A percentile compares a stretch with the other conserved stretches of the same genome.
These are phyloP conservation scores for Euptelea pleiosperma DNA, from an alignment of 164 flowering plant genomes.

Conservation along the genomic window DNA sequence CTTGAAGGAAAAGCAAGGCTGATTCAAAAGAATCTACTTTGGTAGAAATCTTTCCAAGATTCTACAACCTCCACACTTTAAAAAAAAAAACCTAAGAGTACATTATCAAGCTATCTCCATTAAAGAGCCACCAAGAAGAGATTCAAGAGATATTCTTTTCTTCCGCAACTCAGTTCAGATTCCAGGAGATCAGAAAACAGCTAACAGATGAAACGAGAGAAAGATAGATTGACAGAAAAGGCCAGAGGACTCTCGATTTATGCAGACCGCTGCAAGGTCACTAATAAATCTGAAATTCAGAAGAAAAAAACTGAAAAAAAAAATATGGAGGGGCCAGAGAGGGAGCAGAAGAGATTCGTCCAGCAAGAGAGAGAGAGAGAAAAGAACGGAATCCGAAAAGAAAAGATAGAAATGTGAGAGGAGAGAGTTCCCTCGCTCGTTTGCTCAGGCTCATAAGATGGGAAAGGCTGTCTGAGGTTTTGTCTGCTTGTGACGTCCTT, in stretches of 20 bases:
- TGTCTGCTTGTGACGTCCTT: conserved; percentile 38
- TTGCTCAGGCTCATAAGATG: not conserved
- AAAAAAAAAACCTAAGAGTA: too few relatives aligned
- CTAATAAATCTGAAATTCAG: not conserved
- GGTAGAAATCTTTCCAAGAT: too few relatives aligned
- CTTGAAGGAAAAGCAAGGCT: not conserved
- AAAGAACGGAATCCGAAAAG: not conserved
- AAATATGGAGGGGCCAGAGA: too few relatives aligned
- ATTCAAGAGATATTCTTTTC: conserved; percentile 14
- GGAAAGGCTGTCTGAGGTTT: conserved; percentile 27
- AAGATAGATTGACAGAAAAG: not conserved
- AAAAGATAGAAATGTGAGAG: not conserved
- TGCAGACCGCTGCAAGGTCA: too few relatives aligned
- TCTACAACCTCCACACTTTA: too few relatives aligned
- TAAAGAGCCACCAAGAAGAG: not conserved
- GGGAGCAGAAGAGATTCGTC: not conserved
- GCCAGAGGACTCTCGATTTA: too few relatives aligned
- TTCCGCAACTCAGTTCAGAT: not conserved
- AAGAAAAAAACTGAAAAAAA: not conserved
- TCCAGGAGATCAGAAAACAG: not conserved
- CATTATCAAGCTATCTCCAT: too few relatives aligned
- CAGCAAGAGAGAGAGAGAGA: not conserved
- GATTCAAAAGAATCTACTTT: conserved; percentile 3
- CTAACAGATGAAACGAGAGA: not conserved
- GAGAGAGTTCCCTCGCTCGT: too few relatives aligned